These are phyloP conservation scores for Moringa oleifera DNA, from an alignment of 345 rosid species.

Conservation along the genomic window DNA sequence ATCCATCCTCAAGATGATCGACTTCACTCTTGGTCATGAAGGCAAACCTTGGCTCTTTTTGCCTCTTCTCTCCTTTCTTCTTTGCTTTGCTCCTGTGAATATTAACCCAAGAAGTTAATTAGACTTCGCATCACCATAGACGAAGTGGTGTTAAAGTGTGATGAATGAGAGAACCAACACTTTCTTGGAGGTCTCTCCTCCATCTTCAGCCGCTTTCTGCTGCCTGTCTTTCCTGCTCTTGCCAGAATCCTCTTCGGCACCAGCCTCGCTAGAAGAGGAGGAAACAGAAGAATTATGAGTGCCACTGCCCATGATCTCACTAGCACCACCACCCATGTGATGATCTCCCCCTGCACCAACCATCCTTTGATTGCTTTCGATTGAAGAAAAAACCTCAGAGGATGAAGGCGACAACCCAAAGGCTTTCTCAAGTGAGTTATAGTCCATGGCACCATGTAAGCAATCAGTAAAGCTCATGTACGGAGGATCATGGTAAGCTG, in stretches of 20 bases:
- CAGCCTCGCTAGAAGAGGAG: slow-evolving; percentile 61
- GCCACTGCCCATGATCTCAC: slow-evolving; percentile 29
- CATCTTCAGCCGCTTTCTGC: slow-evolving; percentile 32
- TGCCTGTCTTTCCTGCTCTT: slow-evolving; percentile 36
- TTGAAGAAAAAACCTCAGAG: slow-evolving; percentile 42
- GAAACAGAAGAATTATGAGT: slow-evolving; percentile 60
- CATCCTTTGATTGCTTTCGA: slow-evolving; percentile 26
- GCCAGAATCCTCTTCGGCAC: slow-evolving; percentile 52
- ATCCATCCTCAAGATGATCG: slow-evolving; percentile 92
- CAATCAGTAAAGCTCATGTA: slow-evolving; percentile 56
- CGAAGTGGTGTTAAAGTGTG: neutral
- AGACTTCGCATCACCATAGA: neutral
- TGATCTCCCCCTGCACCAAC: slow-evolving; percentile 19
- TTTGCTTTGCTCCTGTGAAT: slow-evolving; percentile 40
- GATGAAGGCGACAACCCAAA: slow-evolving; percentile 51
- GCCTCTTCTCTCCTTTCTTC: slow-evolving; percentile 51
- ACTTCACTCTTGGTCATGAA: slow-evolving; percentile 83
- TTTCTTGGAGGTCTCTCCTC: slow-evolving; percentile 49
- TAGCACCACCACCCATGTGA: slow-evolving; percentile 17
- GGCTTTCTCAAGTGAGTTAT: slow-evolving; percentile 48
- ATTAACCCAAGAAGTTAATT: slow-evolving; percentile 1
- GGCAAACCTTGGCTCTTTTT: slow-evolving; percentile 66
- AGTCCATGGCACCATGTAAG: slow-evolving; percentile 45
- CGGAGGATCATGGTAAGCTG: slow-evolving; percentile 35
- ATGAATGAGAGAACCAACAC: slow-evolving; percentile 24